Conservation (phyloP, 2,329 filamentous ascomycete species). For the Cercospora sp. region DNA sequence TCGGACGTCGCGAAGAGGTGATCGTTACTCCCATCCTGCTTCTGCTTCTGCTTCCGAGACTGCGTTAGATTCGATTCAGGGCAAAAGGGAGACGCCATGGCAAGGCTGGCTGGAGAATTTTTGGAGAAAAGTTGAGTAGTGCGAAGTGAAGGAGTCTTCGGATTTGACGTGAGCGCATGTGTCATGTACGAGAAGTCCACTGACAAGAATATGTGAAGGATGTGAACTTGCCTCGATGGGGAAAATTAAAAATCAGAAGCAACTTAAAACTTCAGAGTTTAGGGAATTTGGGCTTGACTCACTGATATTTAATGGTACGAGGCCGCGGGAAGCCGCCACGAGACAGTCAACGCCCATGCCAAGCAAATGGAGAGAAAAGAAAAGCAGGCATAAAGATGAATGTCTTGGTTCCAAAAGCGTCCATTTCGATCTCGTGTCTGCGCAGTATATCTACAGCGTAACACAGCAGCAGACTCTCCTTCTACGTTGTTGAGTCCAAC, state of each 20-base stretch:
- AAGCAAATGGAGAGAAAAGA: background rate
- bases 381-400: background rate
- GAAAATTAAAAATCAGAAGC: background rate
- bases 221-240: background rate
- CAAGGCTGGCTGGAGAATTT: background rate
- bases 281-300: background rate
- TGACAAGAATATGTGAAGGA: background rate
- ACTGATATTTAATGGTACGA: background rate
- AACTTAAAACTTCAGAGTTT: background rate
- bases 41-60: background rate
- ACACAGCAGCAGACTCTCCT: background rate
- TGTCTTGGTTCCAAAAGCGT: background rate
- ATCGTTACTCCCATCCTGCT: background rate
- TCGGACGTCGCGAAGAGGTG: background rate
- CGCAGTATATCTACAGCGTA: background rate
- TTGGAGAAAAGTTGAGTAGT: background rate
- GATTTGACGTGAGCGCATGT: background rate
- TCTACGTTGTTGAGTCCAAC: too few species aligned
- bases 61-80: background rate
- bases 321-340: background rate
- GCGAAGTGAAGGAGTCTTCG: background rate
- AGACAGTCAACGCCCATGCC: background rate
- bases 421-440: background rate
- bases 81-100: background rate
- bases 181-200: background rate